phyloP scores from a whole-genome alignment of 306 rosid genomes.

The Geum urbanum region DNA sequence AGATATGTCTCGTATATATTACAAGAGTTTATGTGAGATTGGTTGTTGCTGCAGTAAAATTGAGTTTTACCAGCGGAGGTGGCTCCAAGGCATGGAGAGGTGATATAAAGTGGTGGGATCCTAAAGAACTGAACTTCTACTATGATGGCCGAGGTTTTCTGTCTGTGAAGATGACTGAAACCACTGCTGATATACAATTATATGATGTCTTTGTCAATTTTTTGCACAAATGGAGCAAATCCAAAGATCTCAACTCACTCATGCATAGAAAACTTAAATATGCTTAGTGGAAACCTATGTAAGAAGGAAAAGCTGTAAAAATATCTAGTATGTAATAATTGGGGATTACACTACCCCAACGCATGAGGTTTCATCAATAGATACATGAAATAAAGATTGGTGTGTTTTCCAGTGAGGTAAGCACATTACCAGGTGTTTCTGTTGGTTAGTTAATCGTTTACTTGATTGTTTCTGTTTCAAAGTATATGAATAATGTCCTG shows the following conservation, averaged over 20 bases:
- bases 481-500: too few relatives aligned
- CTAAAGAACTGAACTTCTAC: slow-evolving; percentile 50
- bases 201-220: slow-evolving; percentile 52
- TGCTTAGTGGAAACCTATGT: background rate
- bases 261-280: background rate
- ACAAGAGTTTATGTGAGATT: background rate
- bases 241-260: background rate
- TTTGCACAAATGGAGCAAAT: slow-evolving; percentile 43
- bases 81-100: slow-evolving; percentile 95
- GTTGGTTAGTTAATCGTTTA: background rate
- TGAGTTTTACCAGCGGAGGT: slow-evolving; percentile 78
- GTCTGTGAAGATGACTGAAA: slow-evolving; percentile 37
- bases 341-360: background rate
- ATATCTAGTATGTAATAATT: background rate
- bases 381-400: slow-evolving; percentile 53
- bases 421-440: slow-evolving; percentile 40
- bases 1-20: background rate
- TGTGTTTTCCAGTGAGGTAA: slow-evolving; percentile 57
- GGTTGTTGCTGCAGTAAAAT: slow-evolving; percentile 39
- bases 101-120: slow-evolving; percentile 29
- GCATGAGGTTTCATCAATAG: slow-evolving; percentile 16
- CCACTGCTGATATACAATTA: slow-evolving; percentile 39
- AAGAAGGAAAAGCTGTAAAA: background rate
- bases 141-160: slow-evolving; percentile 84
- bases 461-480: too few relatives aligned